Evolutionary conservation across 2,329 filamentous ascomycete species (phyloP).

Genomic region (Botryosphaeria dothidea): DNA sequence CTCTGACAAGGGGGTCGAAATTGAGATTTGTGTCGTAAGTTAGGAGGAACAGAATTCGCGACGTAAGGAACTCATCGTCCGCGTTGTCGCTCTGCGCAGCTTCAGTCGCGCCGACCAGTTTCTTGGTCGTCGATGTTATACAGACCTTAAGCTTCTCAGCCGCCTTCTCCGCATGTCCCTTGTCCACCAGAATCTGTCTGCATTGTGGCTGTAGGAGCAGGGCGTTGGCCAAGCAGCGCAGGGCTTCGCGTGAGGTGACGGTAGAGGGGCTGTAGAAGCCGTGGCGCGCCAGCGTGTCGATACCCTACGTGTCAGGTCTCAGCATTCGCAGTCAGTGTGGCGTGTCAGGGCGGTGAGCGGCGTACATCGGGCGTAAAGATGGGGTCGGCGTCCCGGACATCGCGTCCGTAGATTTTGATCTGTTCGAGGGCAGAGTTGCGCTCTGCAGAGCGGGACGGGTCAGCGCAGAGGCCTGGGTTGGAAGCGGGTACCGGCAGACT

Average conservation of each 20-base stretch:
- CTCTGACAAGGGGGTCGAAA: slow-evolving; percentile 64
- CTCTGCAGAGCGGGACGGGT: slow-evolving; percentile 48
- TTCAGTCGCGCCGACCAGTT: slow-evolving; percentile 18
- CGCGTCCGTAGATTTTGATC: slow-evolving; percentile 77
- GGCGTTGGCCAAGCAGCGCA: slow-evolving; percentile 84
- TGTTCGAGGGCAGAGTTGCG: slow-evolving; percentile 59
- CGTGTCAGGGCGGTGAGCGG: slow-evolving; percentile 15
- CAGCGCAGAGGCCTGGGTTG: neutral
- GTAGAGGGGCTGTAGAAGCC: slow-evolving; percentile 67
- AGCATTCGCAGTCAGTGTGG: slow-evolving; percentile 1
- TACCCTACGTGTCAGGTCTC: slow-evolving; percentile 58
- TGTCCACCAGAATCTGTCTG: slow-evolving; percentile 71
- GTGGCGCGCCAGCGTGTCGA: slow-evolving; percentile 70
- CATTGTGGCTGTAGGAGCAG: slow-evolving; percentile 69
- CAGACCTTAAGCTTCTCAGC: slow-evolving; percentile 67
- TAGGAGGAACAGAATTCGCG: slow-evolving; percentile 76
- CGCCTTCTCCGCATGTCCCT: slow-evolving; percentile 66
- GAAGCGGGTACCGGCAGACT: slow-evolving; percentile 29
- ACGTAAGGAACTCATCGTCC: slow-evolving; percentile 84
- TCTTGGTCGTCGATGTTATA: slow-evolving; percentile 3
- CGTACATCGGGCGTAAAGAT: slow-evolving; percentile 80
- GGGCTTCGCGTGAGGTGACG: slow-evolving; percentile 67
- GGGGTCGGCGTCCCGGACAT: slow-evolving; percentile 69
- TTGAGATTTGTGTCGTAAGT: slow-evolving; percentile 76
- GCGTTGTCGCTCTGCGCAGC: slow-evolving; percentile 60